Conservation (phyloP, 108 stramenopile species). For the Schizochytrium sp. region DNA sequence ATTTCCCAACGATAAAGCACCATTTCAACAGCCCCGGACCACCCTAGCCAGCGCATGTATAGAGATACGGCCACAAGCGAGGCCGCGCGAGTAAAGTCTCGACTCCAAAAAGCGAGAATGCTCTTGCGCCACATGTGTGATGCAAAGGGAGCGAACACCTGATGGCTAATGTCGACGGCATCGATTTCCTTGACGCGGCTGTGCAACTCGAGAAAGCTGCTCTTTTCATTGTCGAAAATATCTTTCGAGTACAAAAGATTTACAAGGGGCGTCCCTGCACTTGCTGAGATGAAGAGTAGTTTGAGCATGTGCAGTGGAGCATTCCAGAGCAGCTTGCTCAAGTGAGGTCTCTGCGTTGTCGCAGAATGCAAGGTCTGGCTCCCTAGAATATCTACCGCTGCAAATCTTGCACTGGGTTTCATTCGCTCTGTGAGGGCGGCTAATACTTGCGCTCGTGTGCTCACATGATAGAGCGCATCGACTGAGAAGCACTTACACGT, state of each 20-base stretch:
- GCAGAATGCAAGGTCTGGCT: neutral
- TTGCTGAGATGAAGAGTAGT: neutral
- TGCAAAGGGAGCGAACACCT: neutral
- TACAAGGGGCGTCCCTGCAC: neutral
- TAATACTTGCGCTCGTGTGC: neutral
- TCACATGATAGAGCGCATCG: neutral
- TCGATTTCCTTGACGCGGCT: neutral
- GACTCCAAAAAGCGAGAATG: neutral
- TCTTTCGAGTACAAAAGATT: neutral
- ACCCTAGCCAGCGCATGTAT: neutral
- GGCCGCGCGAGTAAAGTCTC: neutral
- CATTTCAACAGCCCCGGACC: neutral
- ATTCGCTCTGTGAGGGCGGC: neutral
- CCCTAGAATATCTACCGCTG: neutral
- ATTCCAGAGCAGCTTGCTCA: neutral
- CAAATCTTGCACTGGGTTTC: neutral
- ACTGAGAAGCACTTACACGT: neutral
- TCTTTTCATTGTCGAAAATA: neutral
- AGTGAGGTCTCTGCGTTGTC: neutral
- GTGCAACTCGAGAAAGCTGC: neutral
- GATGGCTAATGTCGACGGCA: neutral
- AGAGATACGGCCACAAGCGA: neutral
- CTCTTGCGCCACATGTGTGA: neutral
- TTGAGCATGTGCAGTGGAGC: neutral
- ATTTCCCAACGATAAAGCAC: neutral